Evolutionary conservation across 768 basidiomycete genomes (phyloP).

Genomic region (Antrodiella citrinella): DNA sequence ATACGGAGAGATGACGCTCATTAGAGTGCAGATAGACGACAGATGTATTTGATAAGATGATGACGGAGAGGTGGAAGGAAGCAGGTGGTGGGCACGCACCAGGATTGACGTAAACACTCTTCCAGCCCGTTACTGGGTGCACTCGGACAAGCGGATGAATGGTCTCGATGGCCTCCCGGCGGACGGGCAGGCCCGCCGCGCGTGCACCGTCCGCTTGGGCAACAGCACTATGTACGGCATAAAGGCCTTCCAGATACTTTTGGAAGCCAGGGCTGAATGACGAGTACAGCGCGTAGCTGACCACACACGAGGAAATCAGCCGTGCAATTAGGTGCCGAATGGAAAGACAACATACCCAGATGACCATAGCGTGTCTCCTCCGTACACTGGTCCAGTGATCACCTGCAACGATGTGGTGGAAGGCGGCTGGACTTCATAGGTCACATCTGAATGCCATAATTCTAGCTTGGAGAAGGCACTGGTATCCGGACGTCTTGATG

Average conservation of each 20-base stretch:
- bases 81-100: constrained; percentile 28
- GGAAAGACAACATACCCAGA: constrained; percentile 45
- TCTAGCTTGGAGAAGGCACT: constrained; percentile 65
- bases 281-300: constrained; percentile 79
- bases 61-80: neutral
- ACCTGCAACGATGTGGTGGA: constrained; percentile 71
- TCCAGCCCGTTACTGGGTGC: constrained; percentile 80
- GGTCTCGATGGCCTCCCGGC: constrained; percentile 59
- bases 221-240: constrained; percentile 68
- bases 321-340: neutral
- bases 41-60: neutral
- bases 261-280: constrained; percentile 70
- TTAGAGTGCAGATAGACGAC: neutral
- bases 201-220: constrained; percentile 72
- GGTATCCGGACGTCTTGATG: constrained; percentile 52
- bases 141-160: constrained; percentile 79
- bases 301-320: neutral
- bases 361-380: constrained; percentile 78
- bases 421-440: constrained; percentile 80
- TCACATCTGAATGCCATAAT: constrained; percentile 78
- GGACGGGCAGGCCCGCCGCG: constrained; percentile 61
- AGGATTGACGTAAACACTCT: constrained; percentile 76
- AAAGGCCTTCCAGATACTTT: constrained; percentile 65
- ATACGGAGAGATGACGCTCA: neutral
- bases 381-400: constrained; percentile 58